Percentiles rank a stretch among this genome's conserved stretches.
phyloP scores from a whole-genome alignment of 2,329 filamentous ascomycete genomes.

The Fusarium miscanthi region DNA sequence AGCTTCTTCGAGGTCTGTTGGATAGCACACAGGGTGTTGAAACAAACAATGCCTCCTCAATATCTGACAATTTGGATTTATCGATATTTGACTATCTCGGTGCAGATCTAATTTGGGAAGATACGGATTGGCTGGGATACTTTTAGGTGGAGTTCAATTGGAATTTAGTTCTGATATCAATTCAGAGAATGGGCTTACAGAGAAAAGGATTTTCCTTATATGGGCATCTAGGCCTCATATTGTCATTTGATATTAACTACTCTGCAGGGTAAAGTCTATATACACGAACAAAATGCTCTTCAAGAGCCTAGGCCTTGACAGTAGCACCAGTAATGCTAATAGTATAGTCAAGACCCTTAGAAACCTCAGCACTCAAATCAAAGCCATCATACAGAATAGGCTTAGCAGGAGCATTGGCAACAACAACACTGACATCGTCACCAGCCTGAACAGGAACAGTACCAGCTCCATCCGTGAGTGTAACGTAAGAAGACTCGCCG shows the following conservation, averaged over 20 bases:
- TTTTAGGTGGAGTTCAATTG: rapidly evolving
- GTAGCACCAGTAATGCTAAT: constrained; percentile 50
- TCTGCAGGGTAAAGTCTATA: background rate
- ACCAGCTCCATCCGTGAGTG: constrained; percentile 50
- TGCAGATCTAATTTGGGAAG: background rate
- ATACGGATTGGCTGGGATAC: background rate
- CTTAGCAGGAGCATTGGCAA: constrained; percentile 59
- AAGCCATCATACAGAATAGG: constrained; percentile 59
- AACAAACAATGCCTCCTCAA: background rate
- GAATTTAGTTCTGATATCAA: too few species aligned
- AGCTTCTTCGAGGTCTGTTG: background rate
- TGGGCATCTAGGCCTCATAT: background rate
- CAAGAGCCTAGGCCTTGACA: background rate
- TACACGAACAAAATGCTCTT: constrained; percentile 3
- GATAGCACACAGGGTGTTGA: background rate
- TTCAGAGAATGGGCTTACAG: too few species aligned
- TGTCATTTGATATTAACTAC: background rate
- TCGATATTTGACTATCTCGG: background rate
- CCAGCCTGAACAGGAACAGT: constrained; percentile 49
- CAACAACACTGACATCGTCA: constrained; percentile 58
- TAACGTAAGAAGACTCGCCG: constrained; percentile 50
- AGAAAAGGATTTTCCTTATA: too few species aligned
- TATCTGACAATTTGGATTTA: background rate
- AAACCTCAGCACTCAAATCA: constrained; percentile 50
- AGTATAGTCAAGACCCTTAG: constrained; percentile 54